These are phyloP conservation scores for Coemansia erecta DNA, from an alignment of 192 early-diverging fungal genomes.

Conservation along the genomic window DNA sequence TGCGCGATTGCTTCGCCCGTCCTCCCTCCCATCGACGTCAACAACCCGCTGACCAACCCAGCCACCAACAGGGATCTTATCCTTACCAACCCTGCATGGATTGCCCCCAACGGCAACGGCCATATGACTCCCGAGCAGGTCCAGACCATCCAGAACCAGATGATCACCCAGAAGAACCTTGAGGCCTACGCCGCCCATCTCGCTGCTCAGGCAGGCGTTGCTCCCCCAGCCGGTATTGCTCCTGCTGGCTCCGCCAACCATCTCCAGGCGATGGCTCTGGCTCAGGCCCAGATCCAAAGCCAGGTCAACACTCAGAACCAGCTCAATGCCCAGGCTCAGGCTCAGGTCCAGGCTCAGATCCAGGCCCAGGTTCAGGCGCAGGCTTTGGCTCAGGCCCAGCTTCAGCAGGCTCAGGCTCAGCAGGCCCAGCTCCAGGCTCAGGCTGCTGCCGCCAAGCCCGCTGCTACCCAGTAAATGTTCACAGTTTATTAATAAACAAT, in stretches of 20 bases:
- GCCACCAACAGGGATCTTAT: constrained; percentile 43
- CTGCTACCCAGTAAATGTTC: background rate
- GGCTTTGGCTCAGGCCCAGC: constrained; percentile 35
- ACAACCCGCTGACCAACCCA: constrained; percentile 48
- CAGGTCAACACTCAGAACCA: constrained; percentile 33
- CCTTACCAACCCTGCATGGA: constrained; percentile 33
- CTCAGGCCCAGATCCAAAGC: constrained; percentile 39
- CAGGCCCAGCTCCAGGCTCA: constrained; percentile 29
- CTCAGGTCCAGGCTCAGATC: constrained; percentile 35
- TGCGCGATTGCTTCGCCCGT: constrained; percentile 28
- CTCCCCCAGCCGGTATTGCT: constrained; percentile 44
- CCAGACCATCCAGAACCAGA: constrained; percentile 45
- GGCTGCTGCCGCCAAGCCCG: constrained; percentile 1
- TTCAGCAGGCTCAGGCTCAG: constrained; percentile 43
- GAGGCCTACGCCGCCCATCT: constrained; percentile 45
- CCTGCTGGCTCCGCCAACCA: constrained; percentile 14
- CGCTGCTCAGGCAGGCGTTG: constrained; percentile 37
- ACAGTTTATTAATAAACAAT: too few relatives aligned
- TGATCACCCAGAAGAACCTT: constrained; percentile 48
- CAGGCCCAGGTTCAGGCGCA: constrained; percentile 46
- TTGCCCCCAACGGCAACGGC: constrained; percentile 6
- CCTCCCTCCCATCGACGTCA: constrained; percentile 36
- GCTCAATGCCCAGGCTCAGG: constrained; percentile 44
- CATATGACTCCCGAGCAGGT: constrained; percentile 38
- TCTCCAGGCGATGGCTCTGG: constrained; percentile 20